Evolutionary conservation across 2,329 filamentous ascomycete genomes (phyloP), one percentile per base, ranked within the genome.

Genomic region (Diplodia intermedia): DNA sequence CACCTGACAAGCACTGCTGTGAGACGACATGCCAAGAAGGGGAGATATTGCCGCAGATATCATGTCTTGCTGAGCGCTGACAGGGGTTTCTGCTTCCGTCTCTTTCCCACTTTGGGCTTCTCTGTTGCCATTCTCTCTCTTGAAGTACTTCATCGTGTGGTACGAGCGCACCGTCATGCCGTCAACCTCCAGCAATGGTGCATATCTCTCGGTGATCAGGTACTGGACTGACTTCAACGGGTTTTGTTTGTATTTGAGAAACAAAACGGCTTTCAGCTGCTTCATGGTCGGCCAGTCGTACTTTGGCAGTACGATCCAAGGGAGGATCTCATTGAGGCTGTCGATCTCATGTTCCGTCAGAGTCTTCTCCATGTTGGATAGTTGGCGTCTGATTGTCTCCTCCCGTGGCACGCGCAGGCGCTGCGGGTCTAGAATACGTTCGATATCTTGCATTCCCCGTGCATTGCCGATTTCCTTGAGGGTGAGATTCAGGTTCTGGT

Each of bases 111-210:
- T 38, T 18, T 18, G 20, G 8, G 40, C 31, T 1, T n/a, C 26
- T 14, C 43, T 11, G 8, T 18, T 9, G 20, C 9, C 4, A 40
- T 49, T 31, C 3, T 14, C 23, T 20, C 29, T 61, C 40, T 61
- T 61, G 57, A 61, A 61, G 26, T 61, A 61, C n/a, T 61, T 61
- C 57, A 61, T 49, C 9, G 57, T 61, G 18, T 43, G 47, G 11
- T 61, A 61, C 4, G 57, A 61, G 9, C 57, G 23, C 23, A 61
- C 57, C 7, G 31, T 23, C 40, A 20, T 61, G 9, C 57, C 57
- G 11, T 61, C 57, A 7, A 61, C 57, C 14, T 49, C 36, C 23
- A 61, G 31, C 2, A 61, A 43, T 18, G 57, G 57, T 11, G 57
- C 38, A 15, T 61, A 61, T 14, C 47, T 61, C 57, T 61, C 40